Percentiles rank a stretch among this genome's conserved stretches.
These are phyloP conservation scores for Castanea crenata DNA, from an alignment of 306 rosid genomes.

Conservation along the genomic window DNA sequence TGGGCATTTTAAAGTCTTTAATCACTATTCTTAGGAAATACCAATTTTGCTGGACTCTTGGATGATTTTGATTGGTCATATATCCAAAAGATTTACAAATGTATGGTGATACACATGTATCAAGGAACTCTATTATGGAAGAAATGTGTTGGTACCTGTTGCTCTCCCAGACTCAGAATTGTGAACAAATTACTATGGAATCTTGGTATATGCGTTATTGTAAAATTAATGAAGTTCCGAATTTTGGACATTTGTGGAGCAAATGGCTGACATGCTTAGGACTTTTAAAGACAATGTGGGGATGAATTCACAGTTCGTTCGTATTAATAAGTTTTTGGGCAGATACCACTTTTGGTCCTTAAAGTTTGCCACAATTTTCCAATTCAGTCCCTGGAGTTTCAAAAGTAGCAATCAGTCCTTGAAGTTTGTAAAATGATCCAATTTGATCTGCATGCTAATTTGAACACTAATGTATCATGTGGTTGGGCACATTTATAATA, in stretches of 20 bases:
- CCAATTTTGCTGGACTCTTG: background rate
- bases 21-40: background rate
- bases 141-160: background rate
- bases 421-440: too few relatives aligned
- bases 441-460: too few relatives aligned
- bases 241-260: background rate
- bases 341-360: too few relatives aligned
- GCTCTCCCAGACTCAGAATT: background rate
- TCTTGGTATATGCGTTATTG: background rate
- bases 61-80: background rate
- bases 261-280: too few relatives aligned
- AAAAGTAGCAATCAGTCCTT: too few relatives aligned
- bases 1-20: background rate
- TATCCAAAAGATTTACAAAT: background rate
- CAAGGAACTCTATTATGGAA: background rate
- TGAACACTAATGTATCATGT: too few relatives aligned
- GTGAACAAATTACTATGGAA: background rate
- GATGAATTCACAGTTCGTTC: too few relatives aligned
- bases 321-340: too few relatives aligned
- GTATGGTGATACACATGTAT: background rate
- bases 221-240: background rate
- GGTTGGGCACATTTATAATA: too few relatives aligned
- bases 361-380: too few relatives aligned
- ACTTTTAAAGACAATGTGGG: too few relatives aligned
- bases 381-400: too few relatives aligned